Percentiles rank a stretch among this genome's conserved stretches.
Evolutionary conservation across 1,284 basidiomycete species (phyloP).

Genomic region (Trichosporon asahii): DNA sequence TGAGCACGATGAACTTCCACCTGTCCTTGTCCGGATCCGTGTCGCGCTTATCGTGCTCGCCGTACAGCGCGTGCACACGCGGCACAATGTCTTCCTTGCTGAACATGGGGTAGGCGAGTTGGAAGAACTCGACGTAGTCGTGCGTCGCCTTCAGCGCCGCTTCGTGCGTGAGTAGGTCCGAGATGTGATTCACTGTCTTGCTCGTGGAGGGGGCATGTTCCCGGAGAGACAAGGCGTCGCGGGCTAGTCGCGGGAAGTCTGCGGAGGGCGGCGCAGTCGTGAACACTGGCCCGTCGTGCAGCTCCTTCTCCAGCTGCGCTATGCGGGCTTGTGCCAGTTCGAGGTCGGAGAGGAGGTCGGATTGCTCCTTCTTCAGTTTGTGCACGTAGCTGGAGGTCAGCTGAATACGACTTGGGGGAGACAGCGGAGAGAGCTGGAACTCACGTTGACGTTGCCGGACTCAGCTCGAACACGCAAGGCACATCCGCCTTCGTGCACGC

Average conservation of each 20-base stretch:
- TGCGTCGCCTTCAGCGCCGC: slow-evolving; percentile 27
- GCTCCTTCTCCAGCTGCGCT: slow-evolving; percentile 39
- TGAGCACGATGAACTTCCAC: slow-evolving; percentile 35
- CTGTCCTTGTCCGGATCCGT: slow-evolving; percentile 18
- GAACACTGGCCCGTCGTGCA: slow-evolving; percentile 17
- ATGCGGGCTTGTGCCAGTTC: slow-evolving; percentile 34
- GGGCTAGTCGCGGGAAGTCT: background rate
- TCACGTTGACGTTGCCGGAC: slow-evolving; percentile 41
- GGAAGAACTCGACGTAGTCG: slow-evolving; percentile 31
- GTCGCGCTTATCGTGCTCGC: slow-evolving; percentile 16
- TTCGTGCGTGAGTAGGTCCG: slow-evolving; percentile 22
- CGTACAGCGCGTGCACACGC: slow-evolving; percentile 31
- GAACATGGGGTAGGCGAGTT: slow-evolving; percentile 34
- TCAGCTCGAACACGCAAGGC: slow-evolving; percentile 45
- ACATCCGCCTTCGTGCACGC: slow-evolving; percentile 43
- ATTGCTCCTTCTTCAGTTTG: slow-evolving; percentile 34
- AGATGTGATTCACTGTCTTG: slow-evolving; percentile 2
- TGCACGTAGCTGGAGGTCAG: slow-evolving; percentile 32
- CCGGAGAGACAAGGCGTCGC: slow-evolving; percentile 20
- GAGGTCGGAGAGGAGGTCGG: slow-evolving; percentile 29
- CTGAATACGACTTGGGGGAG: too few relatives aligned
- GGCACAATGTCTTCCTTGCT: slow-evolving; percentile 27
- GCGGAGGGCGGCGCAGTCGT: background rate
- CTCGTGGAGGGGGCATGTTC: background rate
- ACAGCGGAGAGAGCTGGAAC: too few relatives aligned